phyloP scores from a whole-genome alignment of 192 early-diverging fungal genomes.

The Haplosporangium gracile region DNA sequence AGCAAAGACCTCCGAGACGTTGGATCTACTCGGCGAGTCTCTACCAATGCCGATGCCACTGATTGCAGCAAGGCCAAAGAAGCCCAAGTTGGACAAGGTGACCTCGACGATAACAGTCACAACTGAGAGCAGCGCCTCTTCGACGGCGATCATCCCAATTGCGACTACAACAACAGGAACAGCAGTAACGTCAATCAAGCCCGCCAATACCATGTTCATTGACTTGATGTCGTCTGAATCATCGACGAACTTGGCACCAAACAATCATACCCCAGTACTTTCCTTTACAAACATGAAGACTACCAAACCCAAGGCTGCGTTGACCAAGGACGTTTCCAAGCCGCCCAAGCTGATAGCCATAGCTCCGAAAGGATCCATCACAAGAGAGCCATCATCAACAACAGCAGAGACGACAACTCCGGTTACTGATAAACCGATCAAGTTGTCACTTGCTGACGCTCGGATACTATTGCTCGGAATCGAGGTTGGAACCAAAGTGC shows the following conservation, averaged over 20 bases:
- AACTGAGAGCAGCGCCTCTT: background rate
- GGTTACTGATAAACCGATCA: background rate
- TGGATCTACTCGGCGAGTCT: background rate
- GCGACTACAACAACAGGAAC: background rate
- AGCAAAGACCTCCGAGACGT: background rate
- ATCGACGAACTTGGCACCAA: background rate
- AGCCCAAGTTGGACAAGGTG: background rate
- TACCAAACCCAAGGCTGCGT: background rate
- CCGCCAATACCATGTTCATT: background rate
- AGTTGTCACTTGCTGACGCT: slow-evolving; percentile 1
- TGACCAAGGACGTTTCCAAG: background rate
- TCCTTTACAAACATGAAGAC: background rate
- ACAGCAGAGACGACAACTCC: background rate
- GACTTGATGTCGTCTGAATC: background rate
- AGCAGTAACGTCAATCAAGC: background rate
- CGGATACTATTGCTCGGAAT: slow-evolving; percentile 5
- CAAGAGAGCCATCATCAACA: background rate
- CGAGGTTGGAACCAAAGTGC: slow-evolving; percentile 54
- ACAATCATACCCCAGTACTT: background rate
- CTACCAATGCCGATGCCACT: background rate
- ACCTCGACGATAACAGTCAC: background rate
- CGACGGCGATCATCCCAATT: background rate
- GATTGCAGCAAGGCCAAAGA: background rate
- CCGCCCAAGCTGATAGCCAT: background rate
- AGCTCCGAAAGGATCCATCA: background rate